phyloP scores from a whole-genome alignment of 331 rosid genomes.

The Phaseolus coccineus region DNA sequence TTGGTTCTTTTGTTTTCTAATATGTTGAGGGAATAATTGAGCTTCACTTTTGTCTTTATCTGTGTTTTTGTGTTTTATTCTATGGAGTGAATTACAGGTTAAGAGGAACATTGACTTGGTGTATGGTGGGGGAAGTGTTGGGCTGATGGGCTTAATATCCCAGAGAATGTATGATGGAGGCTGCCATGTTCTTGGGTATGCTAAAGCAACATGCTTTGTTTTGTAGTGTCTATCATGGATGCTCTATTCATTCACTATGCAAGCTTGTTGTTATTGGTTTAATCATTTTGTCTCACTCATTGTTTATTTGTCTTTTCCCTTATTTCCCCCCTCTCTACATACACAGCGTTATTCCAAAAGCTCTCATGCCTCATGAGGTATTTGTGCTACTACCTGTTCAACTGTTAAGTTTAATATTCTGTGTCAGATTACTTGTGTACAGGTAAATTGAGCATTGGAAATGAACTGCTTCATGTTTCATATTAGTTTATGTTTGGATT shows the following conservation, averaged over 20 bases:
- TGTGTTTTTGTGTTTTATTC: slow-evolving; percentile 51
- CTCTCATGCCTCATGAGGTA: slow-evolving; percentile 90
- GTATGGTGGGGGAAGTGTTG: slow-evolving; percentile 95
- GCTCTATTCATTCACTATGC: slow-evolving; percentile 1
- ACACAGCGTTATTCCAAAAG: slow-evolving; percentile 88
- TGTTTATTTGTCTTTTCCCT: background rate
- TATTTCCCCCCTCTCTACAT: slow-evolving; percentile 21
- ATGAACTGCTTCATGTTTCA: slow-evolving; percentile 28
- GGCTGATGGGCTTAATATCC: slow-evolving; percentile 93
- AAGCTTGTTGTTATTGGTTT: slow-evolving; percentile 35
- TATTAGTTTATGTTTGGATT: slow-evolving; percentile 20
- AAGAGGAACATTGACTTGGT: slow-evolving; percentile 88
- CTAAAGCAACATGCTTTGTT: slow-evolving; percentile 29
- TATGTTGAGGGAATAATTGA: background rate
- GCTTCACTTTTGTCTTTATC: slow-evolving; percentile 31
- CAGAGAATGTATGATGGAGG: slow-evolving; percentile 83
- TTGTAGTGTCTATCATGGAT: slow-evolving; percentile 27
- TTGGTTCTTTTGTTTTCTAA: slow-evolving; percentile 14
- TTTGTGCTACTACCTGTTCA: slow-evolving; percentile 35
- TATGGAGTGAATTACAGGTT: slow-evolving; percentile 63
- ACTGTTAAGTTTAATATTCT: slow-evolving; percentile 18
- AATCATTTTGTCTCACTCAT: slow-evolving; percentile 42
- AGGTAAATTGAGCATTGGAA: slow-evolving; percentile 1
- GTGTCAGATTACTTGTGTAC: background rate
- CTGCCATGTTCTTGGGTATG: slow-evolving; percentile 86